Percentiles rank a stretch among this genome's conserved stretches.
phyloP scores from a whole-genome alignment of 345 rosid species.

The Isatis tinctoria region DNA sequence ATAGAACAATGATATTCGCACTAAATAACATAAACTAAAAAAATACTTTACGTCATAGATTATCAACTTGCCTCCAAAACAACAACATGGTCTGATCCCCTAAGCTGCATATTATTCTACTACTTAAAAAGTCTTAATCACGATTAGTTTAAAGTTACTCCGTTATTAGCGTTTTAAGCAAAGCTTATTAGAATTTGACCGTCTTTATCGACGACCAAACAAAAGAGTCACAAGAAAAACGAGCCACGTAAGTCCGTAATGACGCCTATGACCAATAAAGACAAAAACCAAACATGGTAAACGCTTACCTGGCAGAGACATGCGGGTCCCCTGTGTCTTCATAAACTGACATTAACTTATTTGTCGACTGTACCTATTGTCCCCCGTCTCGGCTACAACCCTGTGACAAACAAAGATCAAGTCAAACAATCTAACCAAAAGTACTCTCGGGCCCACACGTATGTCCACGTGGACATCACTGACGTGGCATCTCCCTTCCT shows the following conservation, averaged over 20 bases:
- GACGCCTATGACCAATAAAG: constrained; percentile 24
- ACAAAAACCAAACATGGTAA: constrained; percentile 11
- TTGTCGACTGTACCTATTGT: constrained; percentile 43
- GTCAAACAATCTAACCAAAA: constrained; percentile 31
- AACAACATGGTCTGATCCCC: constrained; percentile 26
- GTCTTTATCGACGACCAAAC: constrained; percentile 21
- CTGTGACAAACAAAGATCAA: constrained; percentile 30
- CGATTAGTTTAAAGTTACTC: constrained; percentile 2
- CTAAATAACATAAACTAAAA: neutral
- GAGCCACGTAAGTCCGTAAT: constrained; percentile 25
- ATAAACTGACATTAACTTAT: constrained; percentile 2
- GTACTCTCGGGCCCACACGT: constrained; percentile 29
- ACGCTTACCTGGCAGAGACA: constrained; percentile 51
- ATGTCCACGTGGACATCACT: constrained; percentile 21
- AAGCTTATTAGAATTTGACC: constrained; percentile 16
- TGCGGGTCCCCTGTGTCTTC: constrained; percentile 45
- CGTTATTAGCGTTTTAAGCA: constrained; percentile 29
- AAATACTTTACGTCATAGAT: constrained; percentile 15
- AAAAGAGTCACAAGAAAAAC: constrained; percentile 11
- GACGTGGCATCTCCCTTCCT: constrained; percentile 7
- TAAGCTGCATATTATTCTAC: constrained; percentile 4
- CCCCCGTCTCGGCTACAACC: constrained; percentile 22
- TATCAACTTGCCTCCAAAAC: constrained; percentile 23
- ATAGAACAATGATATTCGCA: neutral
- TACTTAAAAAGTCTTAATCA: neutral